These are phyloP conservation scores for Exobasidium rhododendri DNA, from an alignment of 1,284 basidiomycete species.

Conservation along the genomic window DNA sequence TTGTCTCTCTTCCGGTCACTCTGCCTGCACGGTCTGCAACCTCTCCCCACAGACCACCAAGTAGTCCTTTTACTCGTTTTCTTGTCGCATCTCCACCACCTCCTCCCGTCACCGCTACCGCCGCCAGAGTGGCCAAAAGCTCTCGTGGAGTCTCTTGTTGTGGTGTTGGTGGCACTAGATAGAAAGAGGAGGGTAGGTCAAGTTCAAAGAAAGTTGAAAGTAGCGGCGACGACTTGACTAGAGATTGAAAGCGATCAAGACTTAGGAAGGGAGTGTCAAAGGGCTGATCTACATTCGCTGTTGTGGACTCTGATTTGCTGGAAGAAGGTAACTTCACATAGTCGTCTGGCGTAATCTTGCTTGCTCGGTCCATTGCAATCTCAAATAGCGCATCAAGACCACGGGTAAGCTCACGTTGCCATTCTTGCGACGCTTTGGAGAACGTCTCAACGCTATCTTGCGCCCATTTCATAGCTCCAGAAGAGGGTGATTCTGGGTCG, in stretches of 20 bases:
- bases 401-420: slow-evolving; percentile 43
- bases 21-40: slow-evolving; percentile 52
- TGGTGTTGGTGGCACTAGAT: slow-evolving; percentile 34
- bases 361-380: slow-evolving; percentile 44
- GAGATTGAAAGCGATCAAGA: slow-evolving; percentile 45
- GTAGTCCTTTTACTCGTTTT: slow-evolving; percentile 40
- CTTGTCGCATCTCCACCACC: slow-evolving; percentile 8
- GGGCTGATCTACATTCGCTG: slow-evolving; percentile 13
- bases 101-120: slow-evolving; percentile 17
- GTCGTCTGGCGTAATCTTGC: slow-evolving; percentile 24
- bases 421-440: slow-evolving; percentile 22
- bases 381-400: slow-evolving; percentile 48
- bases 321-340: background rate
- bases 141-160: slow-evolving; percentile 11
- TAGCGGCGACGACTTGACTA: slow-evolving; percentile 48
- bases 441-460: slow-evolving; percentile 15
- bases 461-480: slow-evolving; percentile 5
- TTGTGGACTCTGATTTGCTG: slow-evolving; percentile 6
- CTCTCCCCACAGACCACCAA: slow-evolving; percentile 50
- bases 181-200: slow-evolving; percentile 46
- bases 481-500: slow-evolving; percentile 20
- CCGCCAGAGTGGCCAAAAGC: slow-evolving; percentile 10
- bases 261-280: slow-evolving; percentile 49
- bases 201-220: slow-evolving; percentile 50
- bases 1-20: slow-evolving; percentile 47